These are phyloP conservation scores for Aspergillus hancockii DNA, from an alignment of 495 filamentous ascomycete genomes.

Conservation along the genomic window DNA sequence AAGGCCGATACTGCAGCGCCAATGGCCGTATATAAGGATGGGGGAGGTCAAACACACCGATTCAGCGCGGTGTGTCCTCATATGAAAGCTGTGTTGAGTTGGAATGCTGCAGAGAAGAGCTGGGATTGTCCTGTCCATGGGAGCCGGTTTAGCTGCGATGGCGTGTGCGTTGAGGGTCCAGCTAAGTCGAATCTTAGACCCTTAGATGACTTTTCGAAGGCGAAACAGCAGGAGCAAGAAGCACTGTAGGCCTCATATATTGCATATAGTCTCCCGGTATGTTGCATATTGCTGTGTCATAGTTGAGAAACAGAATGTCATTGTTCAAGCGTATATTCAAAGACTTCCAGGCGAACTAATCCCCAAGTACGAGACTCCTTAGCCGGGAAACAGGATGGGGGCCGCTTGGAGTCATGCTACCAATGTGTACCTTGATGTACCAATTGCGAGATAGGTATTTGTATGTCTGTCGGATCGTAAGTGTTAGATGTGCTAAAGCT, in stretches of 20 bases:
- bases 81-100: slow-evolving; percentile 54
- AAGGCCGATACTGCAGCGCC: slow-evolving; percentile 38
- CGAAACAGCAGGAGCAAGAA: slow-evolving; percentile 1
- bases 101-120: slow-evolving; percentile 56
- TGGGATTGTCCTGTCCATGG: slow-evolving; percentile 57
- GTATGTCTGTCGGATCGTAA: too few relatives aligned
- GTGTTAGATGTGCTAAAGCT: too few relatives aligned
- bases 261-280: too few relatives aligned
- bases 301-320: too few relatives aligned
- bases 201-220: slow-evolving; percentile 15
- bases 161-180: slow-evolving; percentile 53
- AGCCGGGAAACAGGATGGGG: too few relatives aligned
- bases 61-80: slow-evolving; percentile 60
- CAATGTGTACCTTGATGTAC: too few relatives aligned
- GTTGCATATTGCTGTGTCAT: too few relatives aligned
- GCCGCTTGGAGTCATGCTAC: too few relatives aligned
- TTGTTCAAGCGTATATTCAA: too few relatives aligned
- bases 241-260: not conserved
- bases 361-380: too few relatives aligned
- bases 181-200: slow-evolving; percentile 38
- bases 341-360: too few relatives aligned
- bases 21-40: slow-evolving; percentile 58
- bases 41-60: slow-evolving; percentile 46
- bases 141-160: slow-evolving; percentile 54
- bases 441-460: too few relatives aligned